Base-by-base conservation (phyloP, 2,329 filamentous ascomycete species). In the Cytospora piceae region DNA sequence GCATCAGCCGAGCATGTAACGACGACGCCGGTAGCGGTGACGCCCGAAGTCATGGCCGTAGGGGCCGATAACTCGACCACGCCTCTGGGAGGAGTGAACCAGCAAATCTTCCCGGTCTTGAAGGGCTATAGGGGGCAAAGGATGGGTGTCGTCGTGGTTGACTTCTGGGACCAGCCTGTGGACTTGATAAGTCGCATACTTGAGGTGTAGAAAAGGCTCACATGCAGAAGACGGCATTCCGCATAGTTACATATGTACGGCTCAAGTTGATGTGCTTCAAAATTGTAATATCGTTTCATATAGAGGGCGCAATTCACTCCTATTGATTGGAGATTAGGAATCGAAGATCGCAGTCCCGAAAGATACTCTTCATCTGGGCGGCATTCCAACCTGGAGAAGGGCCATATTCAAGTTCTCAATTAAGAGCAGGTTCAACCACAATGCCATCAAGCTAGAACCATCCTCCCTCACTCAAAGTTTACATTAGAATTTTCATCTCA, bases 131-230 rank as follows among this genome's bases (percentile, higher is more conserved):
- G 73, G 54, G 80, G 81, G 2, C 77, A 79, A 71, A 75, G 82
- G 59, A 58, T 84, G n/a, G 82, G 82, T 0, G 80, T 84, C 67
- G 77, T 84, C 17, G 82, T 85, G 74, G 77, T 85, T 72, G 82
- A 84, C 69, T 84, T 81, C 68, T 85, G 77, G 69, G 78, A 83
- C 54, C 71, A 77, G 68, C 81, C 80, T 0, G 70, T 64, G 2
- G 74, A 78, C 4, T 68, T 84, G 58, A 69, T 84, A 22, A 72
- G 76, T 62, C 72, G 74, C 2, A 75, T 82, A 42, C 68, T 83
- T 59, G 67, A 31, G 11, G n/a, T 22, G 46, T 49, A 49, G n/a
- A 4, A n/a, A 22, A 24, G 3, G n/a, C 22, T 12, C 9, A n/a
- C n/a, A n/a, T n/a, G n/a, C n/a, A 8, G 7, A 22, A n/a, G 17